Conservation (phyloP, 2,329 filamentous ascomycete genomes). For the Pseudohalonectria lignicola region DNA sequence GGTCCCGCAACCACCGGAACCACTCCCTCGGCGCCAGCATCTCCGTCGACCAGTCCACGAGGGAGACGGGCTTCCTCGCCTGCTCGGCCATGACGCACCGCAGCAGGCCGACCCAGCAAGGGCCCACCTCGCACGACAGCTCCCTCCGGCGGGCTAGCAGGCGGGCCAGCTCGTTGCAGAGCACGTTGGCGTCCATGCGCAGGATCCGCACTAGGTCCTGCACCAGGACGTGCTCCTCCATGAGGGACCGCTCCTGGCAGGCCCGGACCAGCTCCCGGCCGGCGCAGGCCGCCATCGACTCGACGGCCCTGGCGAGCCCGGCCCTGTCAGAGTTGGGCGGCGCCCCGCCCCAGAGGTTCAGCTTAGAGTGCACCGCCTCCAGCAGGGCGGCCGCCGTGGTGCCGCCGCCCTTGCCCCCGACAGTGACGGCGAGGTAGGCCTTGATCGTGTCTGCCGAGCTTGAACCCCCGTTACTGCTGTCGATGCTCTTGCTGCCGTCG, state of each 20-base stretch:
- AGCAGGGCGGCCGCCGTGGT: constrained; percentile 4
- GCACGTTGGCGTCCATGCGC: constrained; percentile 5
- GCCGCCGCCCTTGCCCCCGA: constrained; percentile 6
- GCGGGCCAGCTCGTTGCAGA: constrained; percentile 9
- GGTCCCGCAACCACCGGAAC: not conserved
- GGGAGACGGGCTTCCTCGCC: constrained; percentile 1
- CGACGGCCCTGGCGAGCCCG: constrained; percentile 7
- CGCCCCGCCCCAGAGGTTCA: constrained; percentile 6
- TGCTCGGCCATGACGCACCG: constrained; percentile 7
- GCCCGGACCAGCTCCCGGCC: constrained; percentile 6
- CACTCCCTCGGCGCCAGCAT: constrained; percentile 35
- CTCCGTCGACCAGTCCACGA: constrained; percentile 10
- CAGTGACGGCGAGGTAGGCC: constrained; percentile 7
- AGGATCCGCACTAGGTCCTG: constrained; percentile 8
- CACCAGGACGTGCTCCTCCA: constrained; percentile 10
- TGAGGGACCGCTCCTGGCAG: constrained; percentile 8
- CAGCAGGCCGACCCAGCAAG: constrained; percentile 10
- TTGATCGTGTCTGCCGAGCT: constrained; percentile 1
- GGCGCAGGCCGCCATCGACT: constrained; percentile 4
- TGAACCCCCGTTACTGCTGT: too few species aligned
- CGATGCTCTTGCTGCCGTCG: constrained; percentile 2
- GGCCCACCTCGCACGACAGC: constrained; percentile 5
- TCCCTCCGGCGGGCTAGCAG: constrained; percentile 9
- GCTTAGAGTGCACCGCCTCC: constrained; percentile 6
- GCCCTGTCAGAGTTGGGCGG: constrained; percentile 9